These are phyloP conservation scores for Pichia sp. DNA, from an alignment of 1,139 yeast species.

Conservation along the genomic window DNA sequence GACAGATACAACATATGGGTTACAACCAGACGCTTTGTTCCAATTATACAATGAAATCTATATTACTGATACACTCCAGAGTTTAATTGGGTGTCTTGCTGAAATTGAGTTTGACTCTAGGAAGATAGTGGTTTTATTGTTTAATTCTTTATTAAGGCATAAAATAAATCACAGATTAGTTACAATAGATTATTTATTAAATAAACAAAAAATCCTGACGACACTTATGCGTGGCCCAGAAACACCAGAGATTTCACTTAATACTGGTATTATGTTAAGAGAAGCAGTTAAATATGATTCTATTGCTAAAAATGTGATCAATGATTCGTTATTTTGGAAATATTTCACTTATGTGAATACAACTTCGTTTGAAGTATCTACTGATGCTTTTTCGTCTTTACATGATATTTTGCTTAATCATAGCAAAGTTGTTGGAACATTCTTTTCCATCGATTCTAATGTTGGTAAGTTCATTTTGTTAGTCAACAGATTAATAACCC, in stretches of 20 bases:
- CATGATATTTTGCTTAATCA: conserved; percentile 66
- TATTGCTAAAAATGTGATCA: conserved; percentile 50
- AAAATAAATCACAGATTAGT: conserved; percentile 74
- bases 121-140: conserved; percentile 71
- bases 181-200: conserved; percentile 75
- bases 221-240: conserved; percentile 67
- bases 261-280: conserved; percentile 73
- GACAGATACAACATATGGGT: conserved; percentile 30
- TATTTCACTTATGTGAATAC: conserved; percentile 72
- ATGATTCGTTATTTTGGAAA: conserved; percentile 66
- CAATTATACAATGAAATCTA: conserved; percentile 70
- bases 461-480: conserved; percentile 50
- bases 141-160: conserved; percentile 72
- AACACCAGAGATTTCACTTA: conserved; percentile 61
- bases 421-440: conserved; percentile 62
- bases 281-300: conserved; percentile 81
- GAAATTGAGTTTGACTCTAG: conserved; percentile 83
- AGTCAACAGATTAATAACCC: conserved; percentile 65
- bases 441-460: conserved; percentile 42
- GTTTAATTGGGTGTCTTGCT: conserved; percentile 50
- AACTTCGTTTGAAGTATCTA: conserved; percentile 80
- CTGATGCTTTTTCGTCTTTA: conserved; percentile 79
- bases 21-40: conserved; percentile 70
- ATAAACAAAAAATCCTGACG: conserved; percentile 59
- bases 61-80: conserved; percentile 60